Conservation (phyloP, 2,329 filamentous ascomycete species). For the Madurella mycetomatis region DNA sequence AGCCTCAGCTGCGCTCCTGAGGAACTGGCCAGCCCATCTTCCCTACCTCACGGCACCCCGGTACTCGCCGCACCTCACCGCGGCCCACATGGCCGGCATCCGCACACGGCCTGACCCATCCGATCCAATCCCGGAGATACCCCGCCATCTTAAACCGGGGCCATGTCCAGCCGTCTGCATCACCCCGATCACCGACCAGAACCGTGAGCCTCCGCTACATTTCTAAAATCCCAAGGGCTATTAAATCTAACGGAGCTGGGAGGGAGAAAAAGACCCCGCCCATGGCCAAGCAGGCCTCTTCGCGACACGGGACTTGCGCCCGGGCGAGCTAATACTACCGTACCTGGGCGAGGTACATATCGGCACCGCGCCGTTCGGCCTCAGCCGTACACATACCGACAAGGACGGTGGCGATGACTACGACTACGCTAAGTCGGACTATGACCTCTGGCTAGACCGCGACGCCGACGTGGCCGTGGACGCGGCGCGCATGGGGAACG, state of each 20-base stretch:
- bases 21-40: conserved; percentile 54
- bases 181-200: conserved; percentile 43
- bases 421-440: conserved; percentile 48
- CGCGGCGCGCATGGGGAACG: conserved; percentile 54
- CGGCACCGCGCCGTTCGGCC: conserved; percentile 23
- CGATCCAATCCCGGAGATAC: conserved; percentile 29
- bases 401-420: neutral
- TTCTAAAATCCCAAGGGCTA: neutral
- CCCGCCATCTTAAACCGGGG: conserved; percentile 35
- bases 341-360: conserved; percentile 59
- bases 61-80: conserved; percentile 44
- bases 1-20: conserved; percentile 33
- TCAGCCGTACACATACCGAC: neutral
- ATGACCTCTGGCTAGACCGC: conserved; percentile 60
- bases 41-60: conserved; percentile 50
- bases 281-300: conserved; percentile 57
- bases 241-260: neutral
- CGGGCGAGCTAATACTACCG: conserved; percentile 55
- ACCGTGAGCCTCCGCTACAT: conserved; percentile 27
- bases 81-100: conserved; percentile 38
- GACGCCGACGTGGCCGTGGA: conserved; percentile 57
- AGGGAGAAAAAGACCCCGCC: conserved; percentile 44
- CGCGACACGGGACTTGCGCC: conserved; percentile 48
- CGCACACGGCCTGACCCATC: conserved; percentile 28
- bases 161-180: conserved; percentile 52